Conservation (phyloP, 2,329 filamentous ascomycete species). For the Colletotrichum sp. region DNA sequence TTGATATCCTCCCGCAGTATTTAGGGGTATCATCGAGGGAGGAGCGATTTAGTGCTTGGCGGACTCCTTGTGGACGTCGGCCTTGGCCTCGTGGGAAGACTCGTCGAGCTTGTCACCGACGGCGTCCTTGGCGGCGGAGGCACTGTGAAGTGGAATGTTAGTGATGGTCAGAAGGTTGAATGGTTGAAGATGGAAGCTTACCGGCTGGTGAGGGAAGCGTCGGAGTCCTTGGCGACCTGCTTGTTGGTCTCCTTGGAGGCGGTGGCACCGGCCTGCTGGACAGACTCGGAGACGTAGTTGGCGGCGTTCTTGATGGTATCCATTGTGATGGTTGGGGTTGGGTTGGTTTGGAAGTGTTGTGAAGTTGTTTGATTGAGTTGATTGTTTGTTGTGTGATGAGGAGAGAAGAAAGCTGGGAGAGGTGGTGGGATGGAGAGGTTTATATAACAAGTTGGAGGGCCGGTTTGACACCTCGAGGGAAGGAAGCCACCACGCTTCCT, state of each 20-base stretch:
- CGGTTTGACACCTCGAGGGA: background rate
- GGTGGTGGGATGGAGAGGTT: constrained; percentile 22
- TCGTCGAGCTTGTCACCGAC: constrained; percentile 51
- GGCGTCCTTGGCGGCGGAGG: constrained; percentile 55
- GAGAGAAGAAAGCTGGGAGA: background rate
- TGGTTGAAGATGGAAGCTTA: constrained; percentile 32
- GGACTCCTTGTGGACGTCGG: constrained; percentile 44
- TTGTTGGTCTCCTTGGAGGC: constrained; percentile 75
- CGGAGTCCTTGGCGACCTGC: constrained; percentile 67
- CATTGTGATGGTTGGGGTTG: constrained; percentile 44
- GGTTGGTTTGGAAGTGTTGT: constrained; percentile 28
- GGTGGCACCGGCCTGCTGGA: constrained; percentile 61
- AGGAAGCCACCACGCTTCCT: background rate
- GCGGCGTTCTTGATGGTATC: constrained; percentile 64
- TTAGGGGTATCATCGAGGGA: constrained; percentile 19
- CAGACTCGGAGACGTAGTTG: constrained; percentile 72
- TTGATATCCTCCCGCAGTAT: constrained; percentile 13
- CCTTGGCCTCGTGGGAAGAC: constrained; percentile 44
- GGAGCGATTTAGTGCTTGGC: constrained; percentile 23
- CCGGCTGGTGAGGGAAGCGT: constrained; percentile 60
- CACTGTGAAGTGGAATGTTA: constrained; percentile 38
- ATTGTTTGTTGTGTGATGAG: constrained; percentile 26
- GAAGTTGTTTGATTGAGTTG: constrained; percentile 24
- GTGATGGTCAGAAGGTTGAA: background rate
- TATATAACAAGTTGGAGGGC: constrained; percentile 27